A percentile compares a stretch with the other conserved stretches of the same genome.
These are phyloP conservation scores for Fraxinus floribunda DNA, from an alignment of 305 asterid species.

Conservation along the genomic window DNA sequence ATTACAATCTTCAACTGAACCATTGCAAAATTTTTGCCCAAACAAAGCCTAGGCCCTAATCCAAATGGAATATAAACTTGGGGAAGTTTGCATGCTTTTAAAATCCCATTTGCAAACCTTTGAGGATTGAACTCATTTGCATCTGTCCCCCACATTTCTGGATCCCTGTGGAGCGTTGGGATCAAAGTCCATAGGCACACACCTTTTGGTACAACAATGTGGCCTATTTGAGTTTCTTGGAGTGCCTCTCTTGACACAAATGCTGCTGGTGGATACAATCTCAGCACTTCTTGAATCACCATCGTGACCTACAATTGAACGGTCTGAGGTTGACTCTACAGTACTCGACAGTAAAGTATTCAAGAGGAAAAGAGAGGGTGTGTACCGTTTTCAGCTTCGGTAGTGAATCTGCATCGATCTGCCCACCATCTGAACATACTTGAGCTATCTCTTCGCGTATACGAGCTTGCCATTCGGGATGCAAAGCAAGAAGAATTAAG, in stretches of 20 bases:
- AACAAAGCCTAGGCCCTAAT: slow-evolving; percentile 70
- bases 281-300: slow-evolving; percentile 73
- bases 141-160: slow-evolving; percentile 63
- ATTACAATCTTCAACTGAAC: slow-evolving; percentile 57
- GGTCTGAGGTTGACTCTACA: not conserved
- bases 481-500: slow-evolving; percentile 70
- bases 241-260: slow-evolving; percentile 87
- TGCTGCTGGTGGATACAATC: slow-evolving; percentile 88
- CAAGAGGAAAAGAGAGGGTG: not conserved
- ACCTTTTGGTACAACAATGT: slow-evolving; percentile 65
- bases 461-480: slow-evolving; percentile 73
- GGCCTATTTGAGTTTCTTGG: slow-evolving; percentile 57
- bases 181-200: slow-evolving; percentile 81
- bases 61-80: slow-evolving; percentile 80
- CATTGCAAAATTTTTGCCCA: slow-evolving; percentile 69
- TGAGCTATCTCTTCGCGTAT: slow-evolving; percentile 53
- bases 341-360: not conserved
- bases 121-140: slow-evolving; percentile 74
- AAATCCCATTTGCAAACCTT: slow-evolving; percentile 61
- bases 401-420: slow-evolving; percentile 47
- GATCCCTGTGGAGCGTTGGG: slow-evolving; percentile 74
- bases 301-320: slow-evolving; percentile 49
- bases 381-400: slow-evolving; percentile 68
- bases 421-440: slow-evolving; percentile 26
- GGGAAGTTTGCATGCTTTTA: slow-evolving; percentile 61